Conservation (phyloP, 2,329 filamentous ascomycete genomes). For the Penicillium sp. region DNA sequence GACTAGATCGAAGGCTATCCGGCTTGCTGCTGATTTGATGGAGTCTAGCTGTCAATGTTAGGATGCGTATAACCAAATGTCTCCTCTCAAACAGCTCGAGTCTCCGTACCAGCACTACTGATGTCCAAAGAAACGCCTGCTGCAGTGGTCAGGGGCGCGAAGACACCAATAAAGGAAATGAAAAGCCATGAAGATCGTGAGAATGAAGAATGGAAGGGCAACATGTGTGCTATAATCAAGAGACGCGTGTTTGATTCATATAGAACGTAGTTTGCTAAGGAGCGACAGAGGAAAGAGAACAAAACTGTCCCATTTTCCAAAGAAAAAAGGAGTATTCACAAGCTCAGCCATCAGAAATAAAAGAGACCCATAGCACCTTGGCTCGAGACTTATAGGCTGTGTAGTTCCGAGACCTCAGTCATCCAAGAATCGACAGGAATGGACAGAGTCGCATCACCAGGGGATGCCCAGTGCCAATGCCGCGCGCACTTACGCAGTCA, state of each 20-base stretch:
- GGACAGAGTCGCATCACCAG: background rate
- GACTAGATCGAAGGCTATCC: conserved; percentile 34
- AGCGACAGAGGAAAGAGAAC: background rate
- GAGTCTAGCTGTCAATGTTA: conserved; percentile 25
- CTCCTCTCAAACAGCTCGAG: background rate
- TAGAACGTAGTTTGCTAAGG: background rate
- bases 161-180: background rate
- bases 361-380: background rate
- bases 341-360: background rate
- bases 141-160: background rate
- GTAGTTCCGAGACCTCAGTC: background rate
- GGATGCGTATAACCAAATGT: background rate
- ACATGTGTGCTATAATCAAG: background rate
- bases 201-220: background rate
- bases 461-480: background rate
- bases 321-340: background rate
- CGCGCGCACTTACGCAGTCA: background rate
- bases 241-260: background rate
- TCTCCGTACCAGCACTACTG: background rate
- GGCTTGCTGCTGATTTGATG: conserved; percentile 34
- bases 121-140: background rate
- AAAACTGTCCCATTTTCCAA: background rate
- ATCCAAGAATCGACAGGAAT: background rate
- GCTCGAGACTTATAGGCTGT: background rate
- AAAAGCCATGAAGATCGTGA: background rate